Base-by-base conservation (phyloP, 1,284 basidiomycete genomes). In the Naganishia albida region DNA sequence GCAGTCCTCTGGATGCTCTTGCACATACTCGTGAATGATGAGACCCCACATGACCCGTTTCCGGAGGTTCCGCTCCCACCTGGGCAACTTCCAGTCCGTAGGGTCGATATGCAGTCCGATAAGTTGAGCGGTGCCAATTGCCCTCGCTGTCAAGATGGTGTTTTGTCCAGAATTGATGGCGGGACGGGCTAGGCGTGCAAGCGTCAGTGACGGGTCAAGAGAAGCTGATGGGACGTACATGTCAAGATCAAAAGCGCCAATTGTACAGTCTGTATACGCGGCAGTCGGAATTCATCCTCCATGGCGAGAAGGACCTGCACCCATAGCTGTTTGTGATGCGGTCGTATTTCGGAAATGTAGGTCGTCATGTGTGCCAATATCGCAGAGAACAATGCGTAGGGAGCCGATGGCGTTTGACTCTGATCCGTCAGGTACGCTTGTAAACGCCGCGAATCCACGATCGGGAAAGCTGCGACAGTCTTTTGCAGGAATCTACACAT, bases 1-100 rank as follows among this genome's bases (percentile, higher is more conserved):
- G 25, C 44, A 53, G 42, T 44, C 26, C 63, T 56, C 46, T 3
- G 3, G 25, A 10, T 34, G 6, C 34, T n/a, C 23, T 15, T 8
- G 38, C 25, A 39, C 57, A 23, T 10, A 60, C 57, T 78, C 78
- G 34, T 76, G 73, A 16, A 74, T 66, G 20, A 72, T 34, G 1
- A 78, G 62, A 2, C 70, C 69, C 76, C 78, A 79, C 73, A 74
- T 78, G 1, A 79, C 63, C 8, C 77, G 66, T 43, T 70, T 75
- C 16, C 78, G 70, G 2, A 77, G 46, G 16, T 65, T 69, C 2
- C 70, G 62, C 64, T 79, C 78, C 78, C 78, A 79, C 18, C 53
- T 40, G 0, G 78, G 78, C 25, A 79, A 60, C 4, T 68, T 67
- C 78, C 78, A 79, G 2, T 72, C 66, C 0, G 73, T 69, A 3